Base-by-base conservation (phyloP, 2,329 filamentous ascomycete genomes). In the Trichoderma sp. region DNA sequence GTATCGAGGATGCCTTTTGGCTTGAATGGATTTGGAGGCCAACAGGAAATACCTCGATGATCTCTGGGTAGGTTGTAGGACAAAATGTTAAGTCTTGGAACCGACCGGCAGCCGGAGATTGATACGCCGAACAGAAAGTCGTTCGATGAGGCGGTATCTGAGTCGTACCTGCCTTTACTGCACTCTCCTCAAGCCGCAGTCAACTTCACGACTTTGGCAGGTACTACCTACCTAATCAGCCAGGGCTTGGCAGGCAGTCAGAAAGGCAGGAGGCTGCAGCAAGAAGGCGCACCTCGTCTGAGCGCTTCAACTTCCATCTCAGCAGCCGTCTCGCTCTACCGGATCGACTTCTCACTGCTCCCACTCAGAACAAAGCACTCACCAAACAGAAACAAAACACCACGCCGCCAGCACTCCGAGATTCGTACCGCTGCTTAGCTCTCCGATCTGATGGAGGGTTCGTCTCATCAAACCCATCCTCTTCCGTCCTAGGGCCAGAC, bases 391-490 rank as follows among this genome's bases (percentile, higher is more conserved):
- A 24, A 30, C 28, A 39, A 5, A 12, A 5, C 12, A 39, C 34
- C 34, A 39, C 34, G 10, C 34, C 50, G 34, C 51, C n/a, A 14
- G 15, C 56, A 50, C 19, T 15, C 5, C 44, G 21, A 21, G 19
- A 41, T 55, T 55, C 51, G 51, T 15, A 52, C 50, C 50, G 19
- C 52, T 17, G 34, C 39, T 24, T 21, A 59, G 54, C 30, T 55
- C 41, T 24, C 50, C 50, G 50, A 63, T 39, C 60, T 63, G 60
- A 45, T 63, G 60, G 60, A 19, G 47, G 60, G 60, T 55, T 63
- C 60, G 47, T 63, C 60, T 43, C 60, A 64, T 59, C 47, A 34
- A 15, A 24, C 24, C 52, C 34, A 21, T 44, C 52, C 39, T 12
- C 52, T 45, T 65, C 51, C 51, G 41, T 56, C 57, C 17, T 52